Percentiles rank a stretch among this genome's conserved stretches.
These are phyloP conservation scores for Kwoniella europaea DNA, from an alignment of 768 basidiomycete species.

Conservation along the genomic window DNA sequence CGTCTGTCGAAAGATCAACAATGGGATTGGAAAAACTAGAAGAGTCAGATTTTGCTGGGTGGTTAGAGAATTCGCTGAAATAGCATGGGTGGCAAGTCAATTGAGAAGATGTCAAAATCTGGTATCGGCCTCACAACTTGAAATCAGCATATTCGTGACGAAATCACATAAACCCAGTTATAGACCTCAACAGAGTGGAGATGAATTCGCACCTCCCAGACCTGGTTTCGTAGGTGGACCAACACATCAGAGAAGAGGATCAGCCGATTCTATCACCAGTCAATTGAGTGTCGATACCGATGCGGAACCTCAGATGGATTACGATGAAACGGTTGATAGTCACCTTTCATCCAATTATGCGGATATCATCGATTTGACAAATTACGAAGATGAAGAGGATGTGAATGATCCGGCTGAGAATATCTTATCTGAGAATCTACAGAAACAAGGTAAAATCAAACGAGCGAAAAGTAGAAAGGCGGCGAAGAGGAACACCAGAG, in stretches of 20 bases:
- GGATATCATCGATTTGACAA: constrained; percentile 68
- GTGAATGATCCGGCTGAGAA: constrained; percentile 66
- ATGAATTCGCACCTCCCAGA: constrained; percentile 48
- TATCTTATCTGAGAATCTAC: constrained; percentile 63
- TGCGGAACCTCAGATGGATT: constrained; percentile 20
- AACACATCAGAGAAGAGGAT: constrained; percentile 29
- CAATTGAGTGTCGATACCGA: constrained; percentile 36
- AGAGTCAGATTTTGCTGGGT: constrained; percentile 79
- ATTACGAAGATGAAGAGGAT: constrained; percentile 77
- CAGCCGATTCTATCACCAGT: constrained; percentile 40
- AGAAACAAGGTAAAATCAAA: constrained; percentile 68
- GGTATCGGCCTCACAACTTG: constrained; percentile 62
- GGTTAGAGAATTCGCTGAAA: constrained; percentile 74
- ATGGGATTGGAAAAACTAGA: constrained; percentile 62
- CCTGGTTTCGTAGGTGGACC: constrained; percentile 47
- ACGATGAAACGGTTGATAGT: constrained; percentile 27
- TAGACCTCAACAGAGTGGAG: background rate
- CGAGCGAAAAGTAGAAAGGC: constrained; percentile 62
- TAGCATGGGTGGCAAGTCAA: constrained; percentile 75
- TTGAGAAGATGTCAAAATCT: constrained; percentile 69
- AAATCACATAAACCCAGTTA: constrained; percentile 45
- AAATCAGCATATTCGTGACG: constrained; percentile 77
- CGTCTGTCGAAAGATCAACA: constrained; percentile 66
- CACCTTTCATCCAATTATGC: constrained; percentile 30
- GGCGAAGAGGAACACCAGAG: constrained; percentile 1